Conservation (phyloP, 495 filamentous ascomycete species). For the Xylaria longipes region DNA sequence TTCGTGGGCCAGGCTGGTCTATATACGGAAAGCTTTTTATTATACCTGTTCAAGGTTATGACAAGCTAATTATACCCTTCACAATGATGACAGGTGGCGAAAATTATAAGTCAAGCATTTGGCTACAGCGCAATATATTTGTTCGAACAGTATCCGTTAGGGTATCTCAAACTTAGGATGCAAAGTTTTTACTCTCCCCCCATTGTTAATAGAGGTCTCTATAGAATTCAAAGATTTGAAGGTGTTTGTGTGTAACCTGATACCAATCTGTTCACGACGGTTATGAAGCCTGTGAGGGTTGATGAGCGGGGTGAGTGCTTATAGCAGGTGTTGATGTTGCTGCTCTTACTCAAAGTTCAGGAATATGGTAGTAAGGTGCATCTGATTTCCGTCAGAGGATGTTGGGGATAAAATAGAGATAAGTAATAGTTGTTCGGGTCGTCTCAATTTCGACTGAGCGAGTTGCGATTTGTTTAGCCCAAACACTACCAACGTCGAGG, state of each 20-base stretch:
- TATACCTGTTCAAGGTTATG: background rate
- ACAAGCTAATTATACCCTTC: background rate
- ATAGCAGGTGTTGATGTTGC: background rate
- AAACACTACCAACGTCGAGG: background rate
- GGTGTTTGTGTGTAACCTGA: background rate
- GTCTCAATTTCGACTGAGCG: background rate
- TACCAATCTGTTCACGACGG: background rate
- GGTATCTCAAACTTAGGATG: background rate
- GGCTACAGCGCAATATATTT: background rate
- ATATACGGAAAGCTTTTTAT: background rate
- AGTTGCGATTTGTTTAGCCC: background rate
- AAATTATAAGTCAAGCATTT: background rate
- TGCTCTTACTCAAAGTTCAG: background rate
- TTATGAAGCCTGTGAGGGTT: too few species aligned
- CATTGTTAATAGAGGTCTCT: background rate
- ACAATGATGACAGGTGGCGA: background rate
- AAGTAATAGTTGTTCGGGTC: background rate
- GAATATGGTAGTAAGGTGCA: background rate
- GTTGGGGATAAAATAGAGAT: background rate
- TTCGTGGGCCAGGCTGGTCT: too few species aligned
- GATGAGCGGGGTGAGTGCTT: background rate
- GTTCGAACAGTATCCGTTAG: background rate
- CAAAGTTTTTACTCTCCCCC: background rate
- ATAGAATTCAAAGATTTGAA: background rate
- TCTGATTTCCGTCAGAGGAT: background rate